Evolutionary conservation across 2,329 filamentous ascomycete genomes (phyloP).

Genomic region (Trichoderma breve): DNA sequence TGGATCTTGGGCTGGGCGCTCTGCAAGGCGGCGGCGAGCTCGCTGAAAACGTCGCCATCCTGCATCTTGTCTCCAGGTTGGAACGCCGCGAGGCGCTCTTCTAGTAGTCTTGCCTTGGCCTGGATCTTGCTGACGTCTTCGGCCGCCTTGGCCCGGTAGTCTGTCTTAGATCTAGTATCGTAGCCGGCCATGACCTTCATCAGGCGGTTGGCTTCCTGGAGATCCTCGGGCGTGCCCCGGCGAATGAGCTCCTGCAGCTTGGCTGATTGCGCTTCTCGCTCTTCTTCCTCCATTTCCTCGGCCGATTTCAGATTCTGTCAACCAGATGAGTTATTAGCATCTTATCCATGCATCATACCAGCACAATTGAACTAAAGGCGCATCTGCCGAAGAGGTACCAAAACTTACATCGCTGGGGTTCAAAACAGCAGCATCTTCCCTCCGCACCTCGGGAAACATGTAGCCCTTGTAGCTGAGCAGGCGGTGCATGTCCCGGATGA

Average conservation of each 20-base stretch:
- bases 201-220: conserved; percentile 93
- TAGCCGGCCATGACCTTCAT: conserved; percentile 99
- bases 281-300: conserved; percentile 98
- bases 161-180: conserved; percentile 91
- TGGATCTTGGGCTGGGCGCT: conserved; percentile 98
- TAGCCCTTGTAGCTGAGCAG: conserved; percentile 96
- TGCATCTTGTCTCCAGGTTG: conserved; percentile 75
- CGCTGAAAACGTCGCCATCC: conserved; percentile 69
- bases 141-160: conserved; percentile 95
- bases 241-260: conserved; percentile 97
- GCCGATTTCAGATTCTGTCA: conserved; percentile 85
- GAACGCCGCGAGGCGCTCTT: conserved; percentile 87
- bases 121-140: conserved; percentile 94
- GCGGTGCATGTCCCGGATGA: conserved; percentile 96
- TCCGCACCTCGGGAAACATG: conserved; percentile 84
- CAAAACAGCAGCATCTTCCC: conserved; percentile 91
- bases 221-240: conserved; percentile 82
- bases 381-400: neutral
- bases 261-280: conserved; percentile 90
- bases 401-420: conserved; percentile 88
- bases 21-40: conserved; percentile 83
- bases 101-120: conserved; percentile 86
- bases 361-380: neutral
- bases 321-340: neutral
- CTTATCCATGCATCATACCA: neutral